Percentiles rank a stretch among this genome's conserved stretches.
Evolutionary conservation across 345 rosid species (phyloP).

Genomic region (Fremontodendron californicum): DNA sequence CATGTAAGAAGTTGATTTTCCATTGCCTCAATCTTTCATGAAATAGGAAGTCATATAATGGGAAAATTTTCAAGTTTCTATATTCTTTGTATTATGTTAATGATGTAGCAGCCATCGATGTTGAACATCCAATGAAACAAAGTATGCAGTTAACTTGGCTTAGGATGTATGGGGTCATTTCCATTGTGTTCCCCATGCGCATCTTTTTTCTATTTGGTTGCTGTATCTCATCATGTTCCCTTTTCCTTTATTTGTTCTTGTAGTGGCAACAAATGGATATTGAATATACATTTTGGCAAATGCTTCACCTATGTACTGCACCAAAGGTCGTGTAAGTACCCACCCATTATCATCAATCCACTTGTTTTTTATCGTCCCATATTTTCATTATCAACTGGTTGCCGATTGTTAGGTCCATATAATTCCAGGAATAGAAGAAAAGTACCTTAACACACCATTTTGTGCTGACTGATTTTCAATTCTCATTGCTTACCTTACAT

Average conservation of each 20-base stretch:
- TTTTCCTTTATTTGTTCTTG: constrained; percentile 23
- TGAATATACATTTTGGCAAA: constrained; percentile 98
- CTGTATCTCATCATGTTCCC: constrained; percentile 5
- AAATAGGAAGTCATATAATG: not conserved
- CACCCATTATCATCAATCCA: not conserved
- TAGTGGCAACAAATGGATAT: constrained; percentile 99
- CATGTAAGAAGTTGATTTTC: not conserved
- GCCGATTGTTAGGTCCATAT: not conserved
- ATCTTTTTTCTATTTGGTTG: not conserved
- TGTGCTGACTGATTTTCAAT: not conserved
- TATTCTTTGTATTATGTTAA: not conserved
- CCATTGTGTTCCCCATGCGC: too few relatives aligned
- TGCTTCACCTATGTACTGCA: constrained; percentile 93
- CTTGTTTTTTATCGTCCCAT: not conserved
- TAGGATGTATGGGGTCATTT: not conserved
- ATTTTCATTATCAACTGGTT: not conserved
- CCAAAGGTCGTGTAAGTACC: constrained; percentile 92
- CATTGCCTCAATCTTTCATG: not conserved
- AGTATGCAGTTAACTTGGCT: not conserved
- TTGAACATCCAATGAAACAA: not conserved
- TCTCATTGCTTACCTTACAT: not conserved
- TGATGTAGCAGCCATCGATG: not conserved
- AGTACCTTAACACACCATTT: not conserved
- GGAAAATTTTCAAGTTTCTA: not conserved
- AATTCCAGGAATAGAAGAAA: not conserved